Base-by-base conservation (phyloP, 345 rosid genomes). In the Mallotus nudiflorus region DNA sequence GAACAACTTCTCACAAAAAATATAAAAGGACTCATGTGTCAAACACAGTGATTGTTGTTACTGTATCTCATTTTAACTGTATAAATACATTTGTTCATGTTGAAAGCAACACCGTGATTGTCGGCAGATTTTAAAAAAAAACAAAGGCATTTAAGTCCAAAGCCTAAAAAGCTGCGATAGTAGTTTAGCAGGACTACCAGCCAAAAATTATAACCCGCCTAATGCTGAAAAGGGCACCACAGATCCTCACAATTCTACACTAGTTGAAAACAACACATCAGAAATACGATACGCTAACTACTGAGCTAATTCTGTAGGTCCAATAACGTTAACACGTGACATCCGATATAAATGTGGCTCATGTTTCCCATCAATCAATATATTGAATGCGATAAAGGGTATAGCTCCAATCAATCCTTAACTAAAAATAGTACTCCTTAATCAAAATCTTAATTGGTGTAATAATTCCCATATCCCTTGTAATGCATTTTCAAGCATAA, bases 81-180 rank as follows among this genome's bases (percentile, higher is more conserved):
- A n/a, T n/a, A n/a, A n/a, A n/a, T n/a, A n/a, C n/a, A n/a, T n/a
- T 14, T 60, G 52, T 37, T 50, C 10, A 57, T 46, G 7, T 50
- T 37, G 59, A 63, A 53, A 62, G 14, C n/a, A 19, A 51, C 25
- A 53, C 62, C 74, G 51, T 49, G 35, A 73, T 33, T 48, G 70
- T 65, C 49, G 66, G 66, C 69, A 63, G 15, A 6, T 28, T 3
- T 22, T 25, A 28, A 42, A 57, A 29, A 22, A 42, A 7, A 13
- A 24, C 31, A 45, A 14, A 27, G 48, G 16, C 27, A 8, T 25
- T 56, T 44, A 16, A 65, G 14, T 54, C 31, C 28, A 19, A 24
- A 65, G 20, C 59, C 68, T 46, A n/a, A 40, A 72, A 51, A 64
- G 65, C 44, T 57, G 71, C 57, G 31, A 57, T 22, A 66, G 66